Evolutionary conservation across 1,139 yeast genomes (phyloP).

Genomic region (Wickerhamomyces sp.): DNA sequence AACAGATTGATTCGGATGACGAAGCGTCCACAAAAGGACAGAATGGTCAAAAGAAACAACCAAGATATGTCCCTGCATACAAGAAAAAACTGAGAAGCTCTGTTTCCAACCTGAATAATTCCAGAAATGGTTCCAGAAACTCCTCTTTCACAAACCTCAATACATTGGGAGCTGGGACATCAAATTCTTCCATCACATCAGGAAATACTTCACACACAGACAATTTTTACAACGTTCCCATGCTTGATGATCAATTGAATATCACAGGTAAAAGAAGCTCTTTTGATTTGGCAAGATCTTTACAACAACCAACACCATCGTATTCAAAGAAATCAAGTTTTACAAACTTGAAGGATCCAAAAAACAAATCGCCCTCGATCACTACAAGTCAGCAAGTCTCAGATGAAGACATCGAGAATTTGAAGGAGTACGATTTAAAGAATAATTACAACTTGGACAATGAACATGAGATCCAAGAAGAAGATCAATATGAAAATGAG

Average conservation of each 20-base stretch:
- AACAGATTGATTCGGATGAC: slow-evolving; percentile 11
- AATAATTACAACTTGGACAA: slow-evolving; percentile 30
- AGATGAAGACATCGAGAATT: slow-evolving; percentile 3
- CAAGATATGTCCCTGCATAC: slow-evolving; percentile 34
- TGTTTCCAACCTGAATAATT: slow-evolving; percentile 15
- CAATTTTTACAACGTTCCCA: slow-evolving; percentile 21
- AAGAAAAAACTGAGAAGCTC: slow-evolving; percentile 28
- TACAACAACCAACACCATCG: slow-evolving; percentile 22
- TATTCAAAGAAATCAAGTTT: slow-evolving; percentile 14
- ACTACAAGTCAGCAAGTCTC: slow-evolving; percentile 2
- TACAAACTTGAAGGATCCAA: slow-evolving; percentile 12
- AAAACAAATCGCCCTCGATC: slow-evolving; percentile 5
- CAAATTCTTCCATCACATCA: slow-evolving; percentile 31
- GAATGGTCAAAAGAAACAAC: slow-evolving; percentile 13
- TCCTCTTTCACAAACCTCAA: slow-evolving; percentile 24
- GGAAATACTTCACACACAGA: slow-evolving; percentile 23
- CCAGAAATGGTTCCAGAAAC: slow-evolving; percentile 21
- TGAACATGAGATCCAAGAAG: slow-evolving; percentile 31
- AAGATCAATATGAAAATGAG: slow-evolving; percentile 37
- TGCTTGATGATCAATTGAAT: slow-evolving; percentile 10
- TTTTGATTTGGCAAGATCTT: slow-evolving; percentile 18
- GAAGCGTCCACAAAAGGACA: slow-evolving; percentile 7
- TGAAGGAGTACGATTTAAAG: slow-evolving; percentile 25
- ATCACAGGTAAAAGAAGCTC: slow-evolving; percentile 10
- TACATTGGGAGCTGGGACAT: slow-evolving; percentile 19